Evolutionary conservation across 2,329 filamentous ascomycete genomes (phyloP), one percentile per base, ranked within the genome.

Genomic region (Cercospora sesami): DNA sequence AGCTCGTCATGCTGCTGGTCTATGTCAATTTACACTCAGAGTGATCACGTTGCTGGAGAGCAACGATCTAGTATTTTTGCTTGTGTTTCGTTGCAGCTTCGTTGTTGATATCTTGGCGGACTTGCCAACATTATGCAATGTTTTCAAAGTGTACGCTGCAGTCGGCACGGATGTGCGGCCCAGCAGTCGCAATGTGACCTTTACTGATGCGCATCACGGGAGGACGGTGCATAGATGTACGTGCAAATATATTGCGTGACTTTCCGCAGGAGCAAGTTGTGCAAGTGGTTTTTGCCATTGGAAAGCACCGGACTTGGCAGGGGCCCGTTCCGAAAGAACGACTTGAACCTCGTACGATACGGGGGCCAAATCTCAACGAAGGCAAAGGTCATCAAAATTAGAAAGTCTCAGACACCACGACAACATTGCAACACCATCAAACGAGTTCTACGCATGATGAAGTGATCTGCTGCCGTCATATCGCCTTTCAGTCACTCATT

Each of bases 301-400:
- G 55, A 23, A 31, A 33, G 12, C 28, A 36, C 12, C 28, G 55
- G 55, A 59, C 55, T 59, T 59, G 55, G 55, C 55, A 59, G 55
- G 28, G 55, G 28, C 8, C 55, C 55, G 55, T 14, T n/a, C 28
- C 55, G 55, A 33, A 53, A 6, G 21, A 16, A 16, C 33, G 36
- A 53, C 48, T 26, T 28, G 21, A 16, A 53, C 48, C 55, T 59
- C 55, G 55, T 59, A 59, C 55, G 55, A 59, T 33, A 12, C 55
- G n/a, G 28, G 48, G 9, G 31, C 9, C 30, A 36, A 59, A 59
- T 59, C 30, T 59, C 31, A 31, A 31, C 53, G 53, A n/a, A 57
- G 53, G 14, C 8, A 57, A 57, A 3, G 53, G 53, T 31, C 53
- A 31, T 23, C 28, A 39, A 39, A n/a, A 33, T 14, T 8, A 21